phyloP scores from a whole-genome alignment of 108 stramenopile genomes.

The Fragilaria crotonensis region DNA sequence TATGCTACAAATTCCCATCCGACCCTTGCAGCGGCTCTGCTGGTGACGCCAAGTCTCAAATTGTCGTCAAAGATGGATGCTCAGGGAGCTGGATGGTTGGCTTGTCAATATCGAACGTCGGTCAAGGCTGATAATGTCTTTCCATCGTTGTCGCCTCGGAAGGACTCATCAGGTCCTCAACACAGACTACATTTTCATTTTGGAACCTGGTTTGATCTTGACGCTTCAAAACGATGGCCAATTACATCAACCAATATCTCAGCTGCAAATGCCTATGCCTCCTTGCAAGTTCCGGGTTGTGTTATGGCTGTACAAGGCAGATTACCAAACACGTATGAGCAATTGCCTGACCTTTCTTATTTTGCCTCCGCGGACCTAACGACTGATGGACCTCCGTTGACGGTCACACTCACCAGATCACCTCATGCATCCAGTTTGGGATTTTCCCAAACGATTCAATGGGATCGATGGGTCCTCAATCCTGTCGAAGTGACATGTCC shows the following conservation, averaged over 20 bases:
- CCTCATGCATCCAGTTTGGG: not conserved
- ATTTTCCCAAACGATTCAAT: not conserved
- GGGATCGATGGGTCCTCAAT: not conserved
- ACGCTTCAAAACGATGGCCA: not conserved
- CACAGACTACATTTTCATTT: not conserved
- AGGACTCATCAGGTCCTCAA: not conserved
- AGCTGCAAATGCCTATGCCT: not conserved
- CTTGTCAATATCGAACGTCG: not conserved
- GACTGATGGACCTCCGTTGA: not conserved
- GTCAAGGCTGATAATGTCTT: not conserved
- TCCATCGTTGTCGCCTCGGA: too few relatives aligned
- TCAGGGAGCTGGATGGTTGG: not conserved
- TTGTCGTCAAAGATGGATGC: not conserved
- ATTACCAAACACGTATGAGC: not conserved
- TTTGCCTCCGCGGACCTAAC: not conserved
- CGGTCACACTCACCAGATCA: not conserved
- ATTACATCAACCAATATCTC: not conserved
- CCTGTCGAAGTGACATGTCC: not conserved
- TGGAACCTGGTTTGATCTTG: not conserved
- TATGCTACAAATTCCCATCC: not conserved
- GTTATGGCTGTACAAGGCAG: not conserved
- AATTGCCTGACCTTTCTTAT: not conserved
- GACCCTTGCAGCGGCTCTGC: not conserved
- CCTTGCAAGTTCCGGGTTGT: not conserved
- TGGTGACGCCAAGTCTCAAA: not conserved